Conservation (phyloP, 2,329 filamentous ascomycete species). For the Colletotrichum karsti region DNA sequence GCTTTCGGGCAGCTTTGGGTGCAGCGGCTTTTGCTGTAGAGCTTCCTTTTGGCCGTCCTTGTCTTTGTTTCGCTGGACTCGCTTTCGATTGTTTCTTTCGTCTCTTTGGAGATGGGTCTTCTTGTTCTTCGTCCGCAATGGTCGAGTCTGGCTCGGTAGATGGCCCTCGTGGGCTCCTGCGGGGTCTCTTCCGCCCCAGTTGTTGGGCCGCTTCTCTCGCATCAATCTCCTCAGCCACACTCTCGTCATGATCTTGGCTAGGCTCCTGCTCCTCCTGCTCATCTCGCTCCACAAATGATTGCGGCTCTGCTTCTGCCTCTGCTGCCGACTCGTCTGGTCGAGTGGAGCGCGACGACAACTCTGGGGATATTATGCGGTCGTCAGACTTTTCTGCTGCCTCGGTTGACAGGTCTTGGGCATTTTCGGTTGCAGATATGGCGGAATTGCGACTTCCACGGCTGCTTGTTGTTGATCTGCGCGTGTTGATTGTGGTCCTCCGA, state of each 20-base stretch:
- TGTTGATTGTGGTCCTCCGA: slow-evolving; percentile 42
- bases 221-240: slow-evolving; percentile 54
- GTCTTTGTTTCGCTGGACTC: slow-evolving; percentile 54
- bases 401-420: slow-evolving; percentile 44
- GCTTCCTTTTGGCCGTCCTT: slow-evolving; percentile 31
- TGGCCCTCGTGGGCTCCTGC: slow-evolving; percentile 43
- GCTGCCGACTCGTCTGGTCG: background rate
- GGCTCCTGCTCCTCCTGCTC: background rate
- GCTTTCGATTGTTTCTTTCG: slow-evolving; percentile 43
- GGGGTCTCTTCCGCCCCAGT: slow-evolving; percentile 53
- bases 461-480: slow-evolving; percentile 40
- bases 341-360: slow-evolving; percentile 14
- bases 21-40: slow-evolving; percentile 32
- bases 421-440: slow-evolving; percentile 29
- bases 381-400: slow-evolving; percentile 25
- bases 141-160: slow-evolving; percentile 53
- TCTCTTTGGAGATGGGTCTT: slow-evolving; percentile 44
- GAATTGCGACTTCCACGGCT: slow-evolving; percentile 33
- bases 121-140: slow-evolving; percentile 37
- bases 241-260: slow-evolving; percentile 17
- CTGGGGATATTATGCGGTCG: slow-evolving; percentile 14
- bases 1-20: slow-evolving; percentile 29
- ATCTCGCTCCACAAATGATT: background rate
- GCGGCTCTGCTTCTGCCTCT: background rate
- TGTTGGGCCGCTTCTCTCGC: slow-evolving; percentile 50